These are phyloP conservation scores for Podospora fimiseda DNA, from an alignment of 495 filamentous ascomycete species.

Conservation along the genomic window DNA sequence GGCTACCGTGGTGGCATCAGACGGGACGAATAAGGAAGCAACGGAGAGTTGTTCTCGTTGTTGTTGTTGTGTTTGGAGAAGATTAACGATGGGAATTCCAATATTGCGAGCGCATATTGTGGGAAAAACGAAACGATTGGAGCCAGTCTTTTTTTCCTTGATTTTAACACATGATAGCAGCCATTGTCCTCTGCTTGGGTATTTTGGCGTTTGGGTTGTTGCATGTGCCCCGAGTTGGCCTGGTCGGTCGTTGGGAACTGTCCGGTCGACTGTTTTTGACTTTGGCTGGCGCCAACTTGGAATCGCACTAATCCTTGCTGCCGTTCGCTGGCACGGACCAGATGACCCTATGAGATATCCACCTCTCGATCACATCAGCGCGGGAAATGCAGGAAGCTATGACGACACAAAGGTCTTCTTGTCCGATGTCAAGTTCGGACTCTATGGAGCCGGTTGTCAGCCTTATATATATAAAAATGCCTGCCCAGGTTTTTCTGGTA, in stretches of 20 bases:
- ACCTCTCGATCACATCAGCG: not conserved
- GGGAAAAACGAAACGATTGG: not conserved
- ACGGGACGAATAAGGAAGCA: not conserved
- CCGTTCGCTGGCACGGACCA: not conserved
- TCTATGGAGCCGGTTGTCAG: not conserved
- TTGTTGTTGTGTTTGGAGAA: not conserved
- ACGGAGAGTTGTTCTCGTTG: not conserved
- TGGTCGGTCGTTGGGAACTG: not conserved
- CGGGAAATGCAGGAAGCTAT: not conserved
- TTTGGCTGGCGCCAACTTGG: not conserved
- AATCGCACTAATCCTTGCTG: not conserved
- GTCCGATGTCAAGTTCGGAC: no score
- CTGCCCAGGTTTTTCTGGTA: no score
- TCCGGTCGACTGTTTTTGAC: not conserved
- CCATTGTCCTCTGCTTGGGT: no score
- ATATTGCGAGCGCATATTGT: not conserved
- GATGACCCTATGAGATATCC: not conserved
- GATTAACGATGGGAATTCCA: not conserved
- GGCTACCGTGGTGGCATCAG: not conserved
- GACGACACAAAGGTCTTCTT: not conserved
- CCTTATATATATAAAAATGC: not conserved
- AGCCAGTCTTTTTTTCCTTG: not conserved
- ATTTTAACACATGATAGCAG: not conserved
- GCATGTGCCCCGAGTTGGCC: slow-evolving; percentile 5
- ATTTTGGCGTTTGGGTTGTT: not conserved